phyloP scores from a whole-genome alignment of 257 asterid species.

The Nicotiana attenuata region DNA sequence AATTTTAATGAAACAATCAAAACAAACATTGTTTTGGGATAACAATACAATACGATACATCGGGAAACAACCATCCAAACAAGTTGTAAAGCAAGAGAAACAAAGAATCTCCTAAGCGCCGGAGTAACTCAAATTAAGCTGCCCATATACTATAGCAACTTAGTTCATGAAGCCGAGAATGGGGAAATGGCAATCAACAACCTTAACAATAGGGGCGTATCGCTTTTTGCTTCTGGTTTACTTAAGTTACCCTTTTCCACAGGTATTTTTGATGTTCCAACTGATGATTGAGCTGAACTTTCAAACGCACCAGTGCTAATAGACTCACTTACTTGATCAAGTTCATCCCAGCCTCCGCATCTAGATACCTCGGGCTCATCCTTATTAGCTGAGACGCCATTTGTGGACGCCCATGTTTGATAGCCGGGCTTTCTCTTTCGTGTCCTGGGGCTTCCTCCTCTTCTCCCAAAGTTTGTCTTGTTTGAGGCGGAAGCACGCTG shows the following conservation, averaged over 20 bases:
- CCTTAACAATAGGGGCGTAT: conserved; percentile 54
- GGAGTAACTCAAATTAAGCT: too few relatives aligned
- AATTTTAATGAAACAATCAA: too few relatives aligned
- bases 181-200: conserved; percentile 59
- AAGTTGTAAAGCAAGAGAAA: too few relatives aligned
- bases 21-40: too few relatives aligned
- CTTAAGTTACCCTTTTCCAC: conserved; percentile 23
- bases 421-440: conserved; percentile 33
- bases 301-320: conserved; percentile 19
- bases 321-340: conserved; percentile 31
- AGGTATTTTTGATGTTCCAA: conserved; percentile 22
- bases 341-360: conserved; percentile 87
- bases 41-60: too few relatives aligned
- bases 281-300: conserved; percentile 19
- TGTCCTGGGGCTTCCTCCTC: conserved; percentile 14
- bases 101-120: too few relatives aligned
- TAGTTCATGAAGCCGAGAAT: conserved; percentile 59
- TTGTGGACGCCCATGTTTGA: conserved; percentile 40
- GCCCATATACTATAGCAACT: conserved; percentile 24
- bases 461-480: conserved; percentile 19
- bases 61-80: too few relatives aligned
- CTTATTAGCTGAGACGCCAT: conserved; percentile 16
- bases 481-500: conserved; percentile 32
- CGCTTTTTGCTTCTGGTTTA: conserved; percentile 16
- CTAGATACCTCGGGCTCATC: conserved; percentile 14